Conservation (phyloP, 371 early-diverging fungal genomes). For the Mortierella sp. region DNA sequence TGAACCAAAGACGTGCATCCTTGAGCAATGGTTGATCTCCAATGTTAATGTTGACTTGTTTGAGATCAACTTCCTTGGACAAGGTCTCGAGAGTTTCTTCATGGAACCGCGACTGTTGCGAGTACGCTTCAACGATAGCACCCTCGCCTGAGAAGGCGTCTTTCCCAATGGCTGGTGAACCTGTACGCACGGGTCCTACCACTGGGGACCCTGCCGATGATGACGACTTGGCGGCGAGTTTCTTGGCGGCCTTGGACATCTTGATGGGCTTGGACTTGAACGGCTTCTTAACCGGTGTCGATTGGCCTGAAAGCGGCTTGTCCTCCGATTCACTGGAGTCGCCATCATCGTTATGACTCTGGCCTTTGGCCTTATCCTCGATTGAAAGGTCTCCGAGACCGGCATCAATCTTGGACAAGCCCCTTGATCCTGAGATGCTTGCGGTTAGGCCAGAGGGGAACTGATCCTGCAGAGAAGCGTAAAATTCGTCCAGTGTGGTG, state of each 20-base stretch:
- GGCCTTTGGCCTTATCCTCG: conserved; percentile 2
- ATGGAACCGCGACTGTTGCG: conserved; percentile 90
- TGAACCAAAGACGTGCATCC: conserved; percentile 73
- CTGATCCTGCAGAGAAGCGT: conserved; percentile 32
- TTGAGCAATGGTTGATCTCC: conserved; percentile 68
- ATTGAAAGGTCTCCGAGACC: conserved; percentile 13
- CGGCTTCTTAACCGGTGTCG: conserved; percentile 17
- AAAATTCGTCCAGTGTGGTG: conserved; percentile 58
- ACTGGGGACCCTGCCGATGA: conserved; percentile 7
- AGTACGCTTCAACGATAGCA: conserved; percentile 72
- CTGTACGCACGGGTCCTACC: conserved; percentile 5
- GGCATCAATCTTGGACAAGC: conserved; percentile 34
- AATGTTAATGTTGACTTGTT: conserved; percentile 78
- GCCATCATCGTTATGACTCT: conserved; percentile 21
- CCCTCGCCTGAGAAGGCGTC: conserved; percentile 27
- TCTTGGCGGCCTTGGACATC: conserved; percentile 45
- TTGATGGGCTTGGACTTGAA: conserved; percentile 50
- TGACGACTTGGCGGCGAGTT: conserved; percentile 36
- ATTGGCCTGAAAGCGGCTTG: conserved; percentile 7
- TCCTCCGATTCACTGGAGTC: conserved; percentile 29
- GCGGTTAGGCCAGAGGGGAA: conserved; percentile 9
- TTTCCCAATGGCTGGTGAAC: conserved; percentile 15
- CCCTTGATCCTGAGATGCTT: neutral
- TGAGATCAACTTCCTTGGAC: conserved; percentile 77
- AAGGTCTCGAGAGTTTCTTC: conserved; percentile 80